Evolutionary conservation across 163 green algal species (phyloP), one percentile per base, ranked within the genome.

Genomic region (Coccomyxa subellipsoidea): DNA sequence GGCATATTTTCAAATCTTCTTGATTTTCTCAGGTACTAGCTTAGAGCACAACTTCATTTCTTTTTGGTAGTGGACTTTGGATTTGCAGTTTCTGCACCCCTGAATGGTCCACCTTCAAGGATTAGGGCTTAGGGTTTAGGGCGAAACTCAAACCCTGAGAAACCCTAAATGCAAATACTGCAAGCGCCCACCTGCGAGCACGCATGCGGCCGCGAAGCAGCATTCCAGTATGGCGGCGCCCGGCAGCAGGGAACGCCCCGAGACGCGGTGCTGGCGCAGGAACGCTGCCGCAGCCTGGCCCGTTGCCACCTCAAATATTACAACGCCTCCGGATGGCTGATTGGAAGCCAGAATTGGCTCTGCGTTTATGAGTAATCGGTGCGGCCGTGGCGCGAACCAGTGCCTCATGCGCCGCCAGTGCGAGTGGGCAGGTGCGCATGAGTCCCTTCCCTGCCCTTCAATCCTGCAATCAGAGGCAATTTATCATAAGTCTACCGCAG

Each of bases 171-270:
- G n/a, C n/a, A n/a, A 59, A 59, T 59, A 7, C 23, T 59, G 47
- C n/a, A n/a, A 59, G 21, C 15, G 47, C 3, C 0, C 5, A 59
- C 47, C 47, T 2, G 47, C 47, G 5, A 59, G 47, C 47, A 59
- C 32, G 66, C 29, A 73, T 2, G 66, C 29, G 4, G 66, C 66
- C 2, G 66, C 27, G 4, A 73, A 34, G 66, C 66, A 73, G 66
- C 29, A 36, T 8, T 86, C 82, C 38, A 83, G 80, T 78, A 86
- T 86, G 35, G 78, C 82, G 0, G 82, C 40, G 2, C 78, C 82
- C n/a, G 82, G 82, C 8, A 86, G 47, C 35, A 86, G 69, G 4
- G 59, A 40, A 15, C 82, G 69, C 35, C 47, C 78, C 37, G 47
- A 29, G 35, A 83, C 38, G 37, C 40, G 72, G 54, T 86, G 82